Evolutionary conservation across 139 green algal species (phyloP).

Genomic region (Zygnema circumcarinatum): DNA sequence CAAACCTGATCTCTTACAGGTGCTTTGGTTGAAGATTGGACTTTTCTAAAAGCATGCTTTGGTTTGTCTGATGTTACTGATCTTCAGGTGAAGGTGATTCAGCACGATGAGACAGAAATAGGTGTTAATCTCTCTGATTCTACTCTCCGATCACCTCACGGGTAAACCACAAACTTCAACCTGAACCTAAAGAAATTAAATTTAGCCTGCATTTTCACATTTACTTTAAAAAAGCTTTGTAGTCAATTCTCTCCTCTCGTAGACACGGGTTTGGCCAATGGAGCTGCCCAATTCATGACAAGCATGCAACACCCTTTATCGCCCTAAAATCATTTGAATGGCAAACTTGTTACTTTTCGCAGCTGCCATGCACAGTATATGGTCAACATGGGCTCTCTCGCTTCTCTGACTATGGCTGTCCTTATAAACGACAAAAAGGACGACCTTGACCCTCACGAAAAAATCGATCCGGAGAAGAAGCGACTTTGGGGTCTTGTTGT

Average conservation of each 20-base stretch:
- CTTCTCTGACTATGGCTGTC: conserved; percentile 46
- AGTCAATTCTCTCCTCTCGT: too few relatives aligned
- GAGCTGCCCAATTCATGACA: too few relatives aligned
- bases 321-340: too few relatives aligned
- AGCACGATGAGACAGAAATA: background rate
- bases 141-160: conserved; percentile 41
- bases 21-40: too few relatives aligned
- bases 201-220: too few relatives aligned
- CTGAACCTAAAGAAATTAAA: too few relatives aligned
- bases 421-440: conserved; percentile 38
- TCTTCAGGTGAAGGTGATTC: conserved; percentile 33
- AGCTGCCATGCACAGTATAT: conserved; percentile 59
- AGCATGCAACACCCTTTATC: too few relatives aligned
- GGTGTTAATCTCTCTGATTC: conserved; percentile 43
- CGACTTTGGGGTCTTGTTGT: conserved; percentile 52
- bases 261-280: too few relatives aligned
- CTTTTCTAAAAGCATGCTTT: background rate
- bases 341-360: too few relatives aligned
- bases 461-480: conserved; percentile 2
- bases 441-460: background rate
- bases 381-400: conserved; percentile 54
- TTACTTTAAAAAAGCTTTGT: too few relatives aligned
- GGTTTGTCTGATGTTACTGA: background rate
- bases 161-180: conserved; percentile 59
- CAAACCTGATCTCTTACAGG: too few relatives aligned